Base-by-base conservation (phyloP, 1,284 basidiomycete genomes). In the Boletus sp. region DNA sequence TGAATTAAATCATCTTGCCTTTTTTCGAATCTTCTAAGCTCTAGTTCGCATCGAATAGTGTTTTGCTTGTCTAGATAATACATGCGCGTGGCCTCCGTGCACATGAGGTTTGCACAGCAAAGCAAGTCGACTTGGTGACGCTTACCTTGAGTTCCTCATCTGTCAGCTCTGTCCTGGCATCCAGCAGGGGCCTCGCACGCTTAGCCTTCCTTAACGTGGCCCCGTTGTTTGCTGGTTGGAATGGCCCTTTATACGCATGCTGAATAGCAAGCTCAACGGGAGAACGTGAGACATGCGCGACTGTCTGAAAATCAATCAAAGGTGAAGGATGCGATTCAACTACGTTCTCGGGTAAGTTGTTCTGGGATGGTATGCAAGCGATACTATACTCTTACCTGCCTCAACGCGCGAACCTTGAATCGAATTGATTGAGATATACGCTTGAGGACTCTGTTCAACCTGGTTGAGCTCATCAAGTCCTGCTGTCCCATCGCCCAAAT, bases 101-200 rank as follows among this genome's bases (percentile, higher is more conserved):
- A 41, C 38, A 35, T 26, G 30, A 49, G 23, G 16, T 57, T 26
- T 40, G 17, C 23, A n/a, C 33, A 25, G 20, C 12, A n/a, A 42
- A 35, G 6, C 12, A 32, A 43, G 8, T 30, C 33, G 4, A 32
- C 25, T 14, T 40, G 16, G 14, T 34, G 32, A 29, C 8, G 4
- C 58, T 56, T 47, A 81, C 87, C 71, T 82, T 85, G 33, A 91
- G 67, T 66, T 90, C 87, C 13, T 86, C 82, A 50, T 90, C 85
- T 3, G 85, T 86, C 23, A 91, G 68, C 59, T 91, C 88, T 5
- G 80, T 90, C 50, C 84, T 74, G 6, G 72, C 65, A 64, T 91
- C 88, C 5, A 90, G 57, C 13, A 76, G 59, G 33, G 75, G 55
- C 41, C 70, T 71, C 17, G 63, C 70, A 49, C 68, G 72, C 61